A percentile compares a stretch with the other conserved stretches of the same genome.
Conservation (phyloP, 257 asterid genomes). For the Verbena officinalis region DNA sequence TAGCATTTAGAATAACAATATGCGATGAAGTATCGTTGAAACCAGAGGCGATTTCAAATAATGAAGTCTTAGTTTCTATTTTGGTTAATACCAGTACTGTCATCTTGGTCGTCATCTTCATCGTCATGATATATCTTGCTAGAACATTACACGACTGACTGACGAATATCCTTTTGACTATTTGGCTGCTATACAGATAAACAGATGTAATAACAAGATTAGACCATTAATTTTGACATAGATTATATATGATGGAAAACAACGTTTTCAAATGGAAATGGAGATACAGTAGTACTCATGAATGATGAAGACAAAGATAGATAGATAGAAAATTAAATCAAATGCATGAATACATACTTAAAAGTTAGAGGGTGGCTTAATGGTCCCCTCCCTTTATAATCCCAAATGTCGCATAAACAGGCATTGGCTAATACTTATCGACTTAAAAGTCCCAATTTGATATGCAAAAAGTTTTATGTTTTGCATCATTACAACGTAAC, state of each 20-base stretch:
- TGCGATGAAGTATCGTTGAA: no score
- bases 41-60: no score
- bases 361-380: background rate
- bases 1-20: no score
- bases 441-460: no score
- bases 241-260: no score
- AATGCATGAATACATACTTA: background rate
- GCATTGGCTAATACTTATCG: constrained; percentile 10
- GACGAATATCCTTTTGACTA: background rate
- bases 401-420: constrained; percentile 31
- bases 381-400: constrained; percentile 34
- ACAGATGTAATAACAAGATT: background rate
- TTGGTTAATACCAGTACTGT: no score
- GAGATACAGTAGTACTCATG: no score
- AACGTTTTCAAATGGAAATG: no score
- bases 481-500: constrained; percentile 24
- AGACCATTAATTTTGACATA: background rate
- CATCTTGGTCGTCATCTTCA: background rate
- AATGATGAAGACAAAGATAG: background rate
- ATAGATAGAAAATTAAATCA: background rate
- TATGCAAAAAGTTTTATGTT: background rate
- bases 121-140: background rate
- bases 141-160: background rate
- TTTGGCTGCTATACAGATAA: constrained; percentile 4
- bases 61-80: no score